Base-by-base conservation (phyloP, 176 grass and related monocot genomes). In the Musa troglodytarum region DNA sequence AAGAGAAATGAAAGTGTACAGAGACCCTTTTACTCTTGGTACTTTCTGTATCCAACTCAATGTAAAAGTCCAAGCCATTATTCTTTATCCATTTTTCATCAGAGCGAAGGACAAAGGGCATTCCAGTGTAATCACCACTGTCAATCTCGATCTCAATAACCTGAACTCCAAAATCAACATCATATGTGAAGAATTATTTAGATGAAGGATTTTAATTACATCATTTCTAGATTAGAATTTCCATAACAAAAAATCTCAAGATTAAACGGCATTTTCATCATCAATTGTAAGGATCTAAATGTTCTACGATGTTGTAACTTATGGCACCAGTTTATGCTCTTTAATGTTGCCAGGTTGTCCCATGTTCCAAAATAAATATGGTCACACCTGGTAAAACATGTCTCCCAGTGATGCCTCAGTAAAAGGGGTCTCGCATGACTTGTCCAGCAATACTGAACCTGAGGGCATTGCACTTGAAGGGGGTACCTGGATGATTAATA, bases 71-170 rank as follows among this genome's bases (percentile, higher is more conserved):
- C 29, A 84, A 99, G 20, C 75, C 88, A 74, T 87, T 93, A 81
- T 99, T 89, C 72, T 99, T 87, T 63, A 94, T 99, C 95, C 95
- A 99, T 67, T 72, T 78, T 83, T 79, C 95, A 75, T 81, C 86
- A 77, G 82, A 91, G 10, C 54, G 75, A 68, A 94, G 86, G 80
- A 99, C 90, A 87, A 99, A 94, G 28, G 88, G 88, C 82, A 99
- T 85, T 23, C 88, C 90, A 63, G 82, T 84, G 76, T 99, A 94
- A 74, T 77, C 77, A 16, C 74, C 79, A 54, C 70, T 81, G 77
- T 87, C 86, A 87, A 94, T 83, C 69, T 94, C 88, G 81, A 99
- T 88, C 73, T 89, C 88, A 82, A 92, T 51, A 87, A 70, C 83
- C 95, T 99, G 82, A 11, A 82, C 34, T 80, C 61, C 19, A 76